These are phyloP conservation scores for Drechslerella dactyloides DNA, from an alignment of 2,329 filamentous ascomycete species.

Conservation along the genomic window DNA sequence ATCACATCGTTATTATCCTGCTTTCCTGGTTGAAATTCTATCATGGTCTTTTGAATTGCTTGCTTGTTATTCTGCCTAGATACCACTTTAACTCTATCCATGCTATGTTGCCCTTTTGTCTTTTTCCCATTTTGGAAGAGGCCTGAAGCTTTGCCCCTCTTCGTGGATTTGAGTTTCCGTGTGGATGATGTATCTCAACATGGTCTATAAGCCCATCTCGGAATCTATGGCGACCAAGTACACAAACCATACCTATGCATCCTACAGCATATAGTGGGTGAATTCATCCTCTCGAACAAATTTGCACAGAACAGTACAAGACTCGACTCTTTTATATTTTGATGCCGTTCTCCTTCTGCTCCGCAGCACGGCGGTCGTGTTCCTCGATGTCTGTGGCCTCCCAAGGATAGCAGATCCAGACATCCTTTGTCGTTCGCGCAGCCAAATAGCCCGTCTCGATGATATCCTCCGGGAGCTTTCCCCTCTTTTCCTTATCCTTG, in stretches of 20 bases:
- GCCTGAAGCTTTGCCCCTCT: conserved; percentile 11
- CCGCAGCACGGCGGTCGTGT: conserved; percentile 75
- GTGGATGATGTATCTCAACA: too few species aligned
- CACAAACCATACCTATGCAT: too few species aligned
- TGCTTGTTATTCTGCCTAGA: neutral
- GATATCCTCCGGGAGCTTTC: conserved; percentile 78
- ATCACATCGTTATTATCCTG: neutral
- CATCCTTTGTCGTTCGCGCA: conserved; percentile 85
- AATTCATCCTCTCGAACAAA: too few species aligned
- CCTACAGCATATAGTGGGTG: too few species aligned
- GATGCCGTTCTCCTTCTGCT: conserved; percentile 53
- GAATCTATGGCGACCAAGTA: too few species aligned
- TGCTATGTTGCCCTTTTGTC: neutral
- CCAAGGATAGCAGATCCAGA: conserved; percentile 99
- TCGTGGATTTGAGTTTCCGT: conserved; percentile 2
- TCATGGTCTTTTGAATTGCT: neutral
- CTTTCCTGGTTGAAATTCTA: neutral
- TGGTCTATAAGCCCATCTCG: too few species aligned
- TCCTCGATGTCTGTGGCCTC: conserved; percentile 94
- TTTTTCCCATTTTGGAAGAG: conserved; percentile 8
- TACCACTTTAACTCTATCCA: neutral
- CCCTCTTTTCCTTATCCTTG: conserved; percentile 98
- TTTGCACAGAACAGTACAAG: too few species aligned
- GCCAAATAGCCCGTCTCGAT: conserved; percentile 79
- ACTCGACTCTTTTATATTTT: neutral